Conservation (phyloP, 2,329 filamentous ascomycete genomes). For the Trichoderma koningii region DNA sequence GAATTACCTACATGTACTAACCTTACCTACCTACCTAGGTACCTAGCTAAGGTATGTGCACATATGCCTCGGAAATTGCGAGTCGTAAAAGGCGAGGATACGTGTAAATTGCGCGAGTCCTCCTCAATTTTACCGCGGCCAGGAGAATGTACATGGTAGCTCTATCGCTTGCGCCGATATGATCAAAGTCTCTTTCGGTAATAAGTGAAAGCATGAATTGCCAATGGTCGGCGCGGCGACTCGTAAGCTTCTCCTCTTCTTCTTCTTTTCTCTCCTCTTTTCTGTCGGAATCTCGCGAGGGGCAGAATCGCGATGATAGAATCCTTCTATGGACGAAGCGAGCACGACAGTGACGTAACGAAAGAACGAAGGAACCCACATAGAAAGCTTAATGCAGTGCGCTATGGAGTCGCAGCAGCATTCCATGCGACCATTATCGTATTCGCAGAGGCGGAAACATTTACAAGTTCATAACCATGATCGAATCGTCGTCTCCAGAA, state of each 20-base stretch:
- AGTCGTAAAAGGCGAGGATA: conserved; percentile 16
- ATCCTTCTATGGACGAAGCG: neutral
- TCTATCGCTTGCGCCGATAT: conserved; percentile 11
- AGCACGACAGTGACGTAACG: conserved; percentile 19
- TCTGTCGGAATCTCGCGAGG: neutral
- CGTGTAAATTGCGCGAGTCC: conserved; percentile 12
- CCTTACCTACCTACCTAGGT: too few relatives aligned
- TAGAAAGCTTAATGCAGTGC: conserved; percentile 18
- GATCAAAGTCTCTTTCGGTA: conserved; percentile 10
- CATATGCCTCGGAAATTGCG: conserved; percentile 12
- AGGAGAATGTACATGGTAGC: neutral
- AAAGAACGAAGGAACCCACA: neutral
- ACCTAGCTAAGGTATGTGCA: too few relatives aligned
- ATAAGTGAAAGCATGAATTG: neutral
- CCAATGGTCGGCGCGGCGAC: neutral
- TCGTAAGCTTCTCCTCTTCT: neutral
- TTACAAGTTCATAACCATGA: too few relatives aligned
- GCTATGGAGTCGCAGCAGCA: conserved; percentile 14
- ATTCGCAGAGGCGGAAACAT: conserved; percentile 11
- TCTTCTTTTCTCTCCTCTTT: neutral
- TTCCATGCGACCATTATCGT: conserved; percentile 24
- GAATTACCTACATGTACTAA: too few relatives aligned
- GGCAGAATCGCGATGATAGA: neutral
- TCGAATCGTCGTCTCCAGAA: conserved; percentile 13
- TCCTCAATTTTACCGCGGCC: conserved; percentile 14